A percentile compares a stretch with the other conserved stretches of the same genome.
Evolutionary conservation across 2,329 filamentous ascomycete species (phyloP).

Genomic region (Xenosphaeropsis pyriputrescens): DNA sequence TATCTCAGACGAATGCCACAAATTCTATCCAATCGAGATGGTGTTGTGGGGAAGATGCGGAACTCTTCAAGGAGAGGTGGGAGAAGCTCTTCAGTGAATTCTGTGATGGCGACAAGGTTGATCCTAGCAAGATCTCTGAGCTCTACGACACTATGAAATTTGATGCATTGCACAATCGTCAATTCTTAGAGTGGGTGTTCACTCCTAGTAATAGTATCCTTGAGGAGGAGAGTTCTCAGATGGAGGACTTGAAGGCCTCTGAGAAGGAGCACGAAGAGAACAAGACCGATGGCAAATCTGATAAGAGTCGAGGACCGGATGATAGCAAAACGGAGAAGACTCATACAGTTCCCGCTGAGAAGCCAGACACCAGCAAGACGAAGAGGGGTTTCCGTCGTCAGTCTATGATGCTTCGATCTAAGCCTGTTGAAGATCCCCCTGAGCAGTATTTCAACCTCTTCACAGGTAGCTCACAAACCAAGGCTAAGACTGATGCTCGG

Average conservation of each 20-base stretch:
- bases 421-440: constrained; percentile 34
- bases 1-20: constrained; percentile 46
- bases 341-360: constrained; percentile 10
- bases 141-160: constrained; percentile 99
- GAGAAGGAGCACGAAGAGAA: constrained; percentile 13
- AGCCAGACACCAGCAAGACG: constrained; percentile 15
- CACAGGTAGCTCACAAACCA: constrained; percentile 58
- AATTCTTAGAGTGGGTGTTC: constrained; percentile 95
- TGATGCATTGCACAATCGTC: constrained; percentile 89
- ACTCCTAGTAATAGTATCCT: constrained; percentile 70
- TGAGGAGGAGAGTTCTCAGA: constrained; percentile 35
- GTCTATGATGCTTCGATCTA: constrained; percentile 40
- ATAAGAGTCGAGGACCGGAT: constrained; percentile 3
- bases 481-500: constrained; percentile 68
- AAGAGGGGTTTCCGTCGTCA: constrained; percentile 41
- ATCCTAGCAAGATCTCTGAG: constrained; percentile 97
- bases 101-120: constrained; percentile 91
- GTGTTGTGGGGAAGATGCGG: constrained; percentile 92
- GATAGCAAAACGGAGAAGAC: constrained; percentile 7
- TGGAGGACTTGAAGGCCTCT: constrained; percentile 16
- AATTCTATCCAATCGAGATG: constrained; percentile 74
- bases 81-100: constrained; percentile 97
- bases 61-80: constrained; percentile 92
- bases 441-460: constrained; percentile 76
- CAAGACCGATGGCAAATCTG: constrained; percentile 3